Percentiles rank a stretch among this genome's conserved stretches.
Evolutionary conservation across 371 early-diverging fungal species (phyloP).

Genomic region (Thermomucor indicae-seudaticae): DNA sequence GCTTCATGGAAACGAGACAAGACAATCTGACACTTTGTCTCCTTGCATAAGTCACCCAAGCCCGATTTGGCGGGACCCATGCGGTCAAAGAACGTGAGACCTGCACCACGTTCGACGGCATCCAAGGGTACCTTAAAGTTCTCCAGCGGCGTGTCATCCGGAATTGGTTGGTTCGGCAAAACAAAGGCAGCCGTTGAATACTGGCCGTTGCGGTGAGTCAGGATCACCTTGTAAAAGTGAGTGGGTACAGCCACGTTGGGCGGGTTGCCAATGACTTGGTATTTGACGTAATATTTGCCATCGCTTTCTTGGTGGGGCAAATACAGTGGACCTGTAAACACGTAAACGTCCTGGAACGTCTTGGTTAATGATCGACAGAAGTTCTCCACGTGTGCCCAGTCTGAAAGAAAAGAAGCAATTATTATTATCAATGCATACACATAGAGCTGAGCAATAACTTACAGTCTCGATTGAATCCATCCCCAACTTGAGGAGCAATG

Average conservation of each 20-base stretch:
- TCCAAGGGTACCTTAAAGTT: conserved; percentile 75
- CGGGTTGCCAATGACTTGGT: conserved; percentile 86
- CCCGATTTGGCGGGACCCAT: conserved; percentile 44
- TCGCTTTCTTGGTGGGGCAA: conserved; percentile 66
- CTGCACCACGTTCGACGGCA: conserved; percentile 73
- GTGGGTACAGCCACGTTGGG: conserved; percentile 92
- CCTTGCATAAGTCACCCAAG: conserved; percentile 41
- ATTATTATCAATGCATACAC: not conserved
- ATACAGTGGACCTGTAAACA: conserved; percentile 79
- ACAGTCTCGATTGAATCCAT: conserved; percentile 81
- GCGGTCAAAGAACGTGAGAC: conserved; percentile 73
- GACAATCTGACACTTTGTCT: conserved; percentile 45
- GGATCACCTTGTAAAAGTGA: conserved; percentile 87
- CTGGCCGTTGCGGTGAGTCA: conserved; percentile 49
- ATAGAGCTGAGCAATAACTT: conserved; percentile 20
- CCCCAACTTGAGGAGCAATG: conserved; percentile 80
- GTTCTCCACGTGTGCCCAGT: conserved; percentile 79
- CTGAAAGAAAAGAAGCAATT: conserved; percentile 15
- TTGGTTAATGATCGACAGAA: conserved; percentile 69
- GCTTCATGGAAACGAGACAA: conserved; percentile 41
- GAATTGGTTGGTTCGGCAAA: conserved; percentile 78
- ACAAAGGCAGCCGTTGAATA: conserved; percentile 76
- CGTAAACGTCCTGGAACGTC: conserved; percentile 68
- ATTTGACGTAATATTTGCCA: conserved; percentile 75
- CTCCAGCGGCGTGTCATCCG: conserved; percentile 61